Conservation (phyloP, 2,329 filamentous ascomycete genomes). For the Teratosphaeria zuluensis region DNA sequence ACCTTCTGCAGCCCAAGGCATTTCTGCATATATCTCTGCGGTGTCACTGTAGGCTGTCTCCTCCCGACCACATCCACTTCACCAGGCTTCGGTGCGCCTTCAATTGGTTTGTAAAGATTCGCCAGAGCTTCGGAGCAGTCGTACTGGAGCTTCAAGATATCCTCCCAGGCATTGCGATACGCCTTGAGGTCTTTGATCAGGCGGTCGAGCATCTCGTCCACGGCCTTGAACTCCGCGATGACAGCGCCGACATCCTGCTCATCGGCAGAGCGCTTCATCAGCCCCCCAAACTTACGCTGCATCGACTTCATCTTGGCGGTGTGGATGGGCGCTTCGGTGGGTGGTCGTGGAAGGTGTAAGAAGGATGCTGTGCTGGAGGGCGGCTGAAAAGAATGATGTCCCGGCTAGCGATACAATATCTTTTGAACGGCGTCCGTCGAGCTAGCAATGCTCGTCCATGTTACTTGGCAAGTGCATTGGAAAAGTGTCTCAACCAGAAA, state of each 20-base stretch:
- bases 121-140: constrained; percentile 59
- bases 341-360: not conserved
- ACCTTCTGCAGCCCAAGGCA: constrained; percentile 55
- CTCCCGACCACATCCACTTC: constrained; percentile 42
- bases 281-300: constrained; percentile 64
- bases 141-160: constrained; percentile 60
- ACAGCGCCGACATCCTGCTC: constrained; percentile 66
- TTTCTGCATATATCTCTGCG: constrained; percentile 52
- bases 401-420: not conserved
- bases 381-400: not conserved
- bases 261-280: constrained; percentile 62
- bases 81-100: constrained; percentile 27
- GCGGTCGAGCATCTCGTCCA: constrained; percentile 59
- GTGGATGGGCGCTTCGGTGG: not conserved
- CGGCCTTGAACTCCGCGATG: constrained; percentile 71
- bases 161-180: constrained; percentile 71
- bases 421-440: not conserved
- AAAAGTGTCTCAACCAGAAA: not conserved
- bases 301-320: constrained; percentile 34
- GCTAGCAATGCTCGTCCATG: not conserved
- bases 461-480: not conserved
- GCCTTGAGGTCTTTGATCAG: constrained; percentile 65
- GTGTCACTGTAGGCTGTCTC: constrained; percentile 50
- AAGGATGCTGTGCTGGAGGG: not conserved
- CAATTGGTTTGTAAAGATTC: constrained; percentile 65